phyloP scores from a whole-genome alignment of 208 protist species.

The Trypanosoma boissoni region DNA sequence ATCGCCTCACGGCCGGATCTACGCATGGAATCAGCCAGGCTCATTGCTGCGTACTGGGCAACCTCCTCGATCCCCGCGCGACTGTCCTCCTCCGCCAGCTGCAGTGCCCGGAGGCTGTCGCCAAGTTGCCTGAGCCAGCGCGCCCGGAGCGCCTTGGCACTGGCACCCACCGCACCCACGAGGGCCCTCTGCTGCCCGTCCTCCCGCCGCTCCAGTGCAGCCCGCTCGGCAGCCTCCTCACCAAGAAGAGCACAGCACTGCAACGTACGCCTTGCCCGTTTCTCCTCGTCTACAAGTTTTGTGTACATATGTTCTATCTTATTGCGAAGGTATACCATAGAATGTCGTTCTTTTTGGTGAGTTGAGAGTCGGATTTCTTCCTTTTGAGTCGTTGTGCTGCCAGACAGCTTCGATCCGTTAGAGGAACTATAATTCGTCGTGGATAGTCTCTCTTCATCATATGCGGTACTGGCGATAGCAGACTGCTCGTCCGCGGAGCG shows the following conservation, averaged over 20 bases:
- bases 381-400: too few species aligned
- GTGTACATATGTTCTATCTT: background rate
- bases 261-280: background rate
- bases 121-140: background rate
- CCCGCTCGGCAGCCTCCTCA: background rate
- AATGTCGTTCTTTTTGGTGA: too few species aligned
- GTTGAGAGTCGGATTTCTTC: too few species aligned
- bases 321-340: background rate
- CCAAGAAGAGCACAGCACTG: background rate
- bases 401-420: too few species aligned
- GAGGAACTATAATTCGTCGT: too few species aligned
- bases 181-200: background rate
- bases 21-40: background rate
- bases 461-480: too few species aligned
- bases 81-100: background rate
- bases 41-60: background rate
- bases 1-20: background rate
- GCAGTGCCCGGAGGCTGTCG: background rate
- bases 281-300: background rate
- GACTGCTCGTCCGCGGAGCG: too few species aligned
- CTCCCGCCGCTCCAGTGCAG: background rate
- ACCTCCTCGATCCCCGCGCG: constrained; percentile 1
- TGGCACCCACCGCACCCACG: background rate
- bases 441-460: too few species aligned
- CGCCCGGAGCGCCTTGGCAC: background rate